Evolutionary conservation across 1,284 basidiomycete genomes (phyloP).

Genomic region (Gastroboletus turbinatus): DNA sequence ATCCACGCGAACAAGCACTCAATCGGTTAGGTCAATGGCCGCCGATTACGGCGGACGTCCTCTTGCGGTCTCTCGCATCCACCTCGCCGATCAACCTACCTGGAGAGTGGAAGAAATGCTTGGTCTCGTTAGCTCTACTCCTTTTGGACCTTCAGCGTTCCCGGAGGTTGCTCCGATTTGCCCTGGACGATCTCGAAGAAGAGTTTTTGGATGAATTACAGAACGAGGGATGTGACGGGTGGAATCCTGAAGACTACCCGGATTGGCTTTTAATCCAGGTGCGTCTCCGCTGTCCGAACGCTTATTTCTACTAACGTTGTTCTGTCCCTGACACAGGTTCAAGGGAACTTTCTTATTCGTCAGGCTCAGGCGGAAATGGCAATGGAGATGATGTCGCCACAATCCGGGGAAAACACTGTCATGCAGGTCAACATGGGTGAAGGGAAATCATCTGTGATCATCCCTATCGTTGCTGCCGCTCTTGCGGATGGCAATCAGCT

Average conservation of each 20-base stretch:
- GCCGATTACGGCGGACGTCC: conserved; percentile 1
- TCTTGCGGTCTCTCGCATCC: conserved; percentile 29
- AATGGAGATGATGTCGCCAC: background rate
- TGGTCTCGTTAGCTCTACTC: conserved; percentile 12
- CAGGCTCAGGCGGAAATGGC: no score
- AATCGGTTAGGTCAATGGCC: background rate
- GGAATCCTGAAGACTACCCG: background rate
- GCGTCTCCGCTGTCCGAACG: no score
- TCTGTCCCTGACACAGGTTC: background rate
- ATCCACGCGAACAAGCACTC: background rate
- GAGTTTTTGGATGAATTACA: background rate
- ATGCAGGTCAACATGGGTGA: background rate
- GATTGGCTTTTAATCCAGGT: no score
- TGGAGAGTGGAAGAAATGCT: conserved; percentile 25
- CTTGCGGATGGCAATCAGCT: no score
- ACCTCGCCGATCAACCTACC: background rate
- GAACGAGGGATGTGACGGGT: background rate
- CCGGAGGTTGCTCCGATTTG: background rate
- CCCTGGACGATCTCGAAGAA: background rate
- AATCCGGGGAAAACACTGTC: background rate
- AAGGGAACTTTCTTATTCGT: background rate
- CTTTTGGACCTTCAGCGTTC: no score
- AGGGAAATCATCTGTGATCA: conserved; percentile 48
- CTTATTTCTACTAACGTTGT: no score
- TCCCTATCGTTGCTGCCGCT: conserved; percentile 38